Evolutionary conservation across 768 basidiomycete species (phyloP).

Genomic region (Suillus subaureus): DNA sequence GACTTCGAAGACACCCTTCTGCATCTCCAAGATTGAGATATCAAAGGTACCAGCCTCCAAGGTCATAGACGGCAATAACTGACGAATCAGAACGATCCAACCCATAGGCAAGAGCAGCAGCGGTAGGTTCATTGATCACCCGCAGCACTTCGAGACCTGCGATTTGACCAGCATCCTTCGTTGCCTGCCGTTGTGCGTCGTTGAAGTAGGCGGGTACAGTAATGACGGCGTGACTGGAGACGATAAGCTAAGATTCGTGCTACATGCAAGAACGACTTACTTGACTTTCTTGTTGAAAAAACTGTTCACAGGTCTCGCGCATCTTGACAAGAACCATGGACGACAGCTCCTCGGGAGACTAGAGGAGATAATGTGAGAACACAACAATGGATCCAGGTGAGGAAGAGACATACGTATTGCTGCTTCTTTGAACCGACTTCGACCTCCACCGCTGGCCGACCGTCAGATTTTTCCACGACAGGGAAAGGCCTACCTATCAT

Average conservation of each 20-base stretch:
- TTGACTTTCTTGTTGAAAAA: conserved; percentile 91
- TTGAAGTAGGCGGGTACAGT: conserved; percentile 99
- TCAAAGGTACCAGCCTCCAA: conserved; percentile 99
- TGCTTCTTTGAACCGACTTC: conserved; percentile 86
- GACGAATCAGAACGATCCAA: conserved; percentile 81
- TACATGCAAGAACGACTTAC: conserved; percentile 49
- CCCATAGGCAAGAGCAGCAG: conserved; percentile 97
- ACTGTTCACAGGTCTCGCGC: conserved; percentile 95
- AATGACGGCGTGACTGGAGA: conserved; percentile 76
- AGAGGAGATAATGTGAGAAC: conserved; percentile 5
- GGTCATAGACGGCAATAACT: conserved; percentile 97
- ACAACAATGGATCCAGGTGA: conserved; percentile 1
- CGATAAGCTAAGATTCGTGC: background rate
- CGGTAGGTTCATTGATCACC: conserved; percentile 99
- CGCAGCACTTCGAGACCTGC: conserved; percentile 97
- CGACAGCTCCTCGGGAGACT: conserved; percentile 86
- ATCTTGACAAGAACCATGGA: conserved; percentile 91
- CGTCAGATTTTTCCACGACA: conserved; percentile 70
- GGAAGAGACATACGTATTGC: conserved; percentile 57
- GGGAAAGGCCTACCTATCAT: conserved; percentile 71
- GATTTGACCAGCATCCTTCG: conserved; percentile 96
- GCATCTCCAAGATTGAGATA: conserved; percentile 99
- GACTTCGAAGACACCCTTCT: conserved; percentile 99
- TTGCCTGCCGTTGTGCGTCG: conserved; percentile 98
- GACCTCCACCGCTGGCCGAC: conserved; percentile 80